Conservation (phyloP, 768 basidiomycete species). For the Boletus huronensis region DNA sequence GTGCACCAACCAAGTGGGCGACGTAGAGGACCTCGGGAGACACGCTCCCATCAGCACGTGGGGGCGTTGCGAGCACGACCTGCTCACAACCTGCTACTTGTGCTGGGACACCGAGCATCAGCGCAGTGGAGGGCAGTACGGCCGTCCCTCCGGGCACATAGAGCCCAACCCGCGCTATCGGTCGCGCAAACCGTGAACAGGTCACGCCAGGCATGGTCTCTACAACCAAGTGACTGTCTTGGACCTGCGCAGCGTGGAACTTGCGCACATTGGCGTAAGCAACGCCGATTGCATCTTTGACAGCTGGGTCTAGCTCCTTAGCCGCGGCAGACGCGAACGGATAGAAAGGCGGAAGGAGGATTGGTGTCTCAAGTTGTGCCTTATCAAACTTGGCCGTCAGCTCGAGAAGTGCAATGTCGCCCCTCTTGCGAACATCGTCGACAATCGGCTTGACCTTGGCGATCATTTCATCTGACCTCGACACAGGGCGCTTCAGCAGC, state of each 20-base stretch:
- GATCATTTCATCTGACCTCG: constrained; percentile 63
- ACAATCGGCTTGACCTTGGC: constrained; percentile 93
- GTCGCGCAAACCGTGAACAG: constrained; percentile 90
- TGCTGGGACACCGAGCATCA: constrained; percentile 97
- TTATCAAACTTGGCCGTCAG: constrained; percentile 94
- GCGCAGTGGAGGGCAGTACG: constrained; percentile 90
- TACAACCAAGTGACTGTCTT: constrained; percentile 65
- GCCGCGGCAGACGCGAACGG: constrained; percentile 42
- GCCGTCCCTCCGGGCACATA: constrained; percentile 99
- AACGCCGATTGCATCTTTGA: constrained; percentile 79
- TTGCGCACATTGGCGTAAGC: constrained; percentile 90
- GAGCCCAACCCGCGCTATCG: constrained; percentile 93
- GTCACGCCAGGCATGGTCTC: constrained; percentile 99
- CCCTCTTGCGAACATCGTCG: constrained; percentile 74
- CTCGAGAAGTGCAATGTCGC: constrained; percentile 83
- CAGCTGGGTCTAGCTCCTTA: constrained; percentile 56
- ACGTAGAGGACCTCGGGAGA: constrained; percentile 98
- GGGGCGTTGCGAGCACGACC: constrained; percentile 95
- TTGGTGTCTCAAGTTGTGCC: constrained; percentile 61
- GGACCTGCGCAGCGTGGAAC: constrained; percentile 89
- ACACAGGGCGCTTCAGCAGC: constrained; percentile 84
- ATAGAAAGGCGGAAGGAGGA: constrained; percentile 76
- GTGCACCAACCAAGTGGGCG: constrained; percentile 85
- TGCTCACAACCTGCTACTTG: constrained; percentile 94
- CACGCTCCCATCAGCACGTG: constrained; percentile 85